A percentile compares a stretch with the other conserved stretches of the same genome.
Evolutionary conservation across 768 basidiomycete species (phyloP).

Genomic region (Serendipita sp.): DNA sequence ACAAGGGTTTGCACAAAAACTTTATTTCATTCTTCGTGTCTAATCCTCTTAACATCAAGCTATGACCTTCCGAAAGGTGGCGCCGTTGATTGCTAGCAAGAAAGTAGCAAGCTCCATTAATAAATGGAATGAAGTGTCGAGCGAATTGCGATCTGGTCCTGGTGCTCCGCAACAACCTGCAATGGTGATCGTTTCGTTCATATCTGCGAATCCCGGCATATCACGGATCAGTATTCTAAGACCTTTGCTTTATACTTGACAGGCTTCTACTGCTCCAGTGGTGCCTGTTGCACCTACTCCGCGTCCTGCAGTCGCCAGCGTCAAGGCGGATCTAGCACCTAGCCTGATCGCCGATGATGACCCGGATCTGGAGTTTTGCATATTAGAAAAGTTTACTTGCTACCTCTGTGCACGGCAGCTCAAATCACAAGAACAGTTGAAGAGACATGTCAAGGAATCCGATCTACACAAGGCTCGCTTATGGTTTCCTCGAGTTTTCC

Average conservation of each 20-base stretch:
- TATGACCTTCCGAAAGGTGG: conserved; percentile 48
- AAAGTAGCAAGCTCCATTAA: conserved; percentile 55
- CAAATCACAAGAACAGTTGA: conserved; percentile 71
- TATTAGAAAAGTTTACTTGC: conserved; percentile 58
- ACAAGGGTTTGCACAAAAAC: neutral
- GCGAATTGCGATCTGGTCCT: conserved; percentile 48
- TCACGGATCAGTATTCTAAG: neutral
- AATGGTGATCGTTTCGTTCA: conserved; percentile 4
- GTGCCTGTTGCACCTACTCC: conserved; percentile 19
- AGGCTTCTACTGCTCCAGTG: conserved; percentile 13
- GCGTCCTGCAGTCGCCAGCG: neutral
- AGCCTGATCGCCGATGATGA: conserved; percentile 19
- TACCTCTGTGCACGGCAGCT: conserved; percentile 87
- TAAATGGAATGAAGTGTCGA: conserved; percentile 95
- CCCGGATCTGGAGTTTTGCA: conserved; percentile 67
- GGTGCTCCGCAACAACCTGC: conserved; percentile 11
- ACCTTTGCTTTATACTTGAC: conserved; percentile 5
- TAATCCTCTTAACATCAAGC: conserved; percentile 12
- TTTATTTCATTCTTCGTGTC: no score
- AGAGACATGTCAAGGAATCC: conserved; percentile 83
- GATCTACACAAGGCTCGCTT: conserved; percentile 79
- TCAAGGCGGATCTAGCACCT: neutral
- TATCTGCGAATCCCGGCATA: neutral
- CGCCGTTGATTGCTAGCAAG: conserved; percentile 68
- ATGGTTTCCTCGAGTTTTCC: conserved; percentile 15